Conservation (phyloP, 352 stramenopile genomes). For the Globisporangium cystogenes region DNA sequence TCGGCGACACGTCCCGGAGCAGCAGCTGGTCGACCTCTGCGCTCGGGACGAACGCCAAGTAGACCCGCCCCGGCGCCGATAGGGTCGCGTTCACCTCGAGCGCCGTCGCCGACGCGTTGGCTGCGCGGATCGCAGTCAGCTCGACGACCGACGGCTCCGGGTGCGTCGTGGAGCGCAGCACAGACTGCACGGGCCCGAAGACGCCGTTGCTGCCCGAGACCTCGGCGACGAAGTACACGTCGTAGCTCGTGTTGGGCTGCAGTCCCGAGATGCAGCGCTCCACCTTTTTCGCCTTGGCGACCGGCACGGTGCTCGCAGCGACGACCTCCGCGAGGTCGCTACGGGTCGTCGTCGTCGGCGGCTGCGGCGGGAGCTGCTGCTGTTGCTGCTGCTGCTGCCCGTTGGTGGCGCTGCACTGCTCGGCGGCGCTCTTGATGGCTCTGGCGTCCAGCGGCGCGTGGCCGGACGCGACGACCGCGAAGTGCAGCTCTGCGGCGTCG, state of each 20-base stretch:
- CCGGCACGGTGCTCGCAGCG: slow-evolving; percentile 34
- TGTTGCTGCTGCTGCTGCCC: too few relatives aligned
- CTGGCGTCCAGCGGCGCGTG: slow-evolving; percentile 30
- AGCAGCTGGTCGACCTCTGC: neutral
- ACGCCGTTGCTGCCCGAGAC: slow-evolving; percentile 75
- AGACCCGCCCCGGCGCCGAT: slow-evolving; percentile 31
- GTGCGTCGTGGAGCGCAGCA: slow-evolving; percentile 51
- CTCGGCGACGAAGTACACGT: slow-evolving; percentile 80
- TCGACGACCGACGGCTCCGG: slow-evolving; percentile 35
- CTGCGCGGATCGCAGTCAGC: slow-evolving; percentile 10
- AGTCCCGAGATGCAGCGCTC: slow-evolving; percentile 38
- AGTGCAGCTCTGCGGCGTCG: slow-evolving; percentile 65
- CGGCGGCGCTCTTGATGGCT: slow-evolving; percentile 40
- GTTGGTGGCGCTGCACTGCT: slow-evolving; percentile 19
- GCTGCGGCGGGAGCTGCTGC: too few relatives aligned
- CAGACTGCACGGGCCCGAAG: slow-evolving; percentile 62
- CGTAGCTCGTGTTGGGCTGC: slow-evolving; percentile 59
- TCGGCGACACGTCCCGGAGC: slow-evolving; percentile 9
- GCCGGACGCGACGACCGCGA: slow-evolving; percentile 41
- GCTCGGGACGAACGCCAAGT: slow-evolving; percentile 46
- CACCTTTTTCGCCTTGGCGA: slow-evolving; percentile 46
- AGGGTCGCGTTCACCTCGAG: slow-evolving; percentile 29
- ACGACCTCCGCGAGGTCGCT: slow-evolving; percentile 1
- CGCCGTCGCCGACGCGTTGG: slow-evolving; percentile 30
- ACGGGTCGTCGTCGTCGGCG: neutral